A percentile compares a stretch with the other conserved stretches of the same genome.
phyloP scores from a whole-genome alignment of 2,329 filamentous ascomycete species.

The Diplodia scrobiculata region DNA sequence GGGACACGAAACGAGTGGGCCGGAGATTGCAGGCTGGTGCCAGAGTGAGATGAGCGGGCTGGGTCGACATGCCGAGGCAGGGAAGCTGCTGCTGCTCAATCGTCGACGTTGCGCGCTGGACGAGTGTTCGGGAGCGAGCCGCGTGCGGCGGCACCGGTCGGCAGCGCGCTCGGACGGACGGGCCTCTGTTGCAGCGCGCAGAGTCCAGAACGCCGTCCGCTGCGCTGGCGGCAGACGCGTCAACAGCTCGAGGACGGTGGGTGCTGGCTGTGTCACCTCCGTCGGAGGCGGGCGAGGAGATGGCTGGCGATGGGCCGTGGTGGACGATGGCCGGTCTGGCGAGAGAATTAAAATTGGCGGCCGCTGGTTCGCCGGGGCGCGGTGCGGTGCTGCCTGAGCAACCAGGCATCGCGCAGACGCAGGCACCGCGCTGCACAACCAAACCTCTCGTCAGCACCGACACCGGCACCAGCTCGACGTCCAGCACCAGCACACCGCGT shows the following conservation, averaged over 20 bases:
- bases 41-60: background rate
- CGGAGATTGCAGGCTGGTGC: conserved; percentile 15
- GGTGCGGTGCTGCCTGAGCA: background rate
- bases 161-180: conserved; percentile 15
- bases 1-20: conserved; percentile 17
- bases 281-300: background rate
- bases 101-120: conserved; percentile 25
- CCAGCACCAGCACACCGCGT: background rate
- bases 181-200: background rate
- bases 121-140: conserved; percentile 27
- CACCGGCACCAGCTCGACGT: background rate
- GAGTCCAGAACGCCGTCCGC: background rate
- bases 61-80: background rate
- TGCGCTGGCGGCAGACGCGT: conserved; percentile 22
- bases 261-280: conserved; percentile 20
- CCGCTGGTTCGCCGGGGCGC: background rate
- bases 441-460: background rate
- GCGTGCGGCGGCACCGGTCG: conserved; percentile 21
- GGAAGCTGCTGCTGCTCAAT: conserved; percentile 19
- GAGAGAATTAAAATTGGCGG: background rate
- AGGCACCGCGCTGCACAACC: conserved; percentile 6
- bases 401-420: conserved; percentile 2
- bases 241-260: conserved; percentile 10
- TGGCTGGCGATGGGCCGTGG: background rate
- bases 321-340: conserved; percentile 5